phyloP scores from a whole-genome alignment of 2,329 filamentous ascomycete species.

The Claviceps africana region DNA sequence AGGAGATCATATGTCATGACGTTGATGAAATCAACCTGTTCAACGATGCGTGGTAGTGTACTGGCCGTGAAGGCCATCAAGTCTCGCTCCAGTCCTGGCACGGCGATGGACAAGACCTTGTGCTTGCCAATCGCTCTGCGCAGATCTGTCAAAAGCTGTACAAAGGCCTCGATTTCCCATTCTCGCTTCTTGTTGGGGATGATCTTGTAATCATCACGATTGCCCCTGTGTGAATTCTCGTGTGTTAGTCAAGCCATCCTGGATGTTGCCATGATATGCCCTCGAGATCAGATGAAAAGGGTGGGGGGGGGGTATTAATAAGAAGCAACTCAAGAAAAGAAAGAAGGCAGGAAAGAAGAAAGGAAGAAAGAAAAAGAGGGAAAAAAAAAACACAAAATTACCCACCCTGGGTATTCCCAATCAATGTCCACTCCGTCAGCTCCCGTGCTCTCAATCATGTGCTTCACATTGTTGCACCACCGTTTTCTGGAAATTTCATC shows the following conservation, averaged over 20 bases:
- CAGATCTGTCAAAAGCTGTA: conserved; percentile 44
- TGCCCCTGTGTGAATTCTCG: conserved; percentile 33
- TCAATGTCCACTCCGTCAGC: conserved; percentile 54
- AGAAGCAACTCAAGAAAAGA: not conserved
- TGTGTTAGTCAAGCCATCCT: not conserved
- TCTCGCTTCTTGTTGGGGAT: conserved; percentile 45
- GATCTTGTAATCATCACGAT: conserved; percentile 55
- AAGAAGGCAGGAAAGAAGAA: not conserved
- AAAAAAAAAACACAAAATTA: not conserved
- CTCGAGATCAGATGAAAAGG: too few relatives aligned
- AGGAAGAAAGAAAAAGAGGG: not conserved
- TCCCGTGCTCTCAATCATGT: conserved; percentile 45
- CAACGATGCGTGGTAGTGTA: conserved; percentile 43
- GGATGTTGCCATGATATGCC: not conserved
- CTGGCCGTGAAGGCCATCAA: conserved; percentile 52
- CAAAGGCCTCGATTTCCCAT: conserved; percentile 50
- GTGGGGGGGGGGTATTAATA: too few relatives aligned
- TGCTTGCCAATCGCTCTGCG: conserved; percentile 39
- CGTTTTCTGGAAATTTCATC: conserved; percentile 34
- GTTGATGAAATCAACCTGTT: conserved; percentile 52
- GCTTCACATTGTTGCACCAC: conserved; percentile 51
- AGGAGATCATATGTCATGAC: conserved; percentile 57
- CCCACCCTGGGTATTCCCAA: conserved; percentile 47
- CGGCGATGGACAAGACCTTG: conserved; percentile 53
- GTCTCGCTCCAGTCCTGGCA: conserved; percentile 49